Base-by-base conservation (phyloP, 2,329 filamentous ascomycete genomes). In the Samsoniella hepiali region DNA sequence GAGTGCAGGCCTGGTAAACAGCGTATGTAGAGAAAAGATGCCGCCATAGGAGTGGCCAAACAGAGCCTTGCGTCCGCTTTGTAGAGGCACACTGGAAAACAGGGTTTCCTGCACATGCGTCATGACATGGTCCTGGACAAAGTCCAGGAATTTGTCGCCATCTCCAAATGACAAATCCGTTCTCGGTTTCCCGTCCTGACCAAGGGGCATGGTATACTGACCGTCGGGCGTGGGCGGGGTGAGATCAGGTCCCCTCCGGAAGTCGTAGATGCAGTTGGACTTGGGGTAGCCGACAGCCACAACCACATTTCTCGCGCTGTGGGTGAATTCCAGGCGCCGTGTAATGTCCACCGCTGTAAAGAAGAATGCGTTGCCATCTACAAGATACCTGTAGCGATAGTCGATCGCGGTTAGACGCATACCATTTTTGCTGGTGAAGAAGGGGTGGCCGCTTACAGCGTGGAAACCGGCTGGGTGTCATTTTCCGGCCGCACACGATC, bases 21-120 rank as follows among this genome's bases (percentile, higher is more conserved):
- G 71, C 0, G 76, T 71, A 64, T 82, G 78, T 3, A 83, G 72
- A 0, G 75, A 71, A 54, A 83, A 82, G 0, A 83, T 70, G 0
- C 79, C 81, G 2, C 79, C 80, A 32, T 80, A 81, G 0, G 80
- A 83, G 63, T 83, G 81, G 0, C 81, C 81, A 47, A 77, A 82
- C 1, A 83, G 70, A 0, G 78, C 81, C 56, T 78, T 78, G 31
- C 74, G 74, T 1, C 71, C 68, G 17, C 75, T 72, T 68, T 71
- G 63, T 72, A 79, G 32, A 65, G 71, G 32, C 17, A 69, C 49
- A 44, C 69, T 56, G 3, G 69, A 65, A 63, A 74, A 73, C 10
- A 74, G 67, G 10, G 57, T 66, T 2, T 63, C 44, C 29, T 73
- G 66, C 8, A 74, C 63, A 65, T 75, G 71, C 0, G 76, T 71